Percentiles rank a stretch among this genome's conserved stretches.
phyloP scores from a whole-genome alignment of 2,329 filamentous ascomycete species.

The Pyrenochaeta sp. region DNA sequence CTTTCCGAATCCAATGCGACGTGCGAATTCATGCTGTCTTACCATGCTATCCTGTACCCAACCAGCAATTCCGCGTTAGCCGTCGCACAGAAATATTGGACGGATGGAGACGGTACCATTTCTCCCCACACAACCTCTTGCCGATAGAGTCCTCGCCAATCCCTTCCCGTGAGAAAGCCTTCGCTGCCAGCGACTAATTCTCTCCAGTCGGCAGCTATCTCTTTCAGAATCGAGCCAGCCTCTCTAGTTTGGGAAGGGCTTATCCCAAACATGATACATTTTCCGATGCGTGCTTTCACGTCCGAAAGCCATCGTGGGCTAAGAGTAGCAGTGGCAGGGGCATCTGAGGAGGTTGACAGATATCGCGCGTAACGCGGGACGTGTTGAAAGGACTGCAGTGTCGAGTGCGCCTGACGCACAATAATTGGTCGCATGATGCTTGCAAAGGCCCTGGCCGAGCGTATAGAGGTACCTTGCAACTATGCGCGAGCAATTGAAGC shows the following conservation, averaged over 20 bases:
- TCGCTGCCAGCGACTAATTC: slow-evolving; percentile 76
- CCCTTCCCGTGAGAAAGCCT: slow-evolving; percentile 73
- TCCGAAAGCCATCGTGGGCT: slow-evolving; percentile 73
- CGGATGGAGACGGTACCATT: slow-evolving; percentile 66
- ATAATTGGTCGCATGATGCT: slow-evolving; percentile 27
- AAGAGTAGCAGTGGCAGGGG: slow-evolving; percentile 13
- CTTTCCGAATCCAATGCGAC: neutral
- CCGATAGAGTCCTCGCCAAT: slow-evolving; percentile 68
- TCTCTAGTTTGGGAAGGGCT: slow-evolving; percentile 64
- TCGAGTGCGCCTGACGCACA: slow-evolving; percentile 19
- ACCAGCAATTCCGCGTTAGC: slow-evolving; percentile 38
- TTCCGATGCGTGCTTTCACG: slow-evolving; percentile 72
- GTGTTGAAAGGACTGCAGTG: neutral
- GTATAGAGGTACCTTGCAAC: too few species aligned
- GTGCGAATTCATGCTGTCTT: slow-evolving; percentile 33
- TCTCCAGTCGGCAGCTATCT: slow-evolving; percentile 73
- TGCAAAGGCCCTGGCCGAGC: neutral
- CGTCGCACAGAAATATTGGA: slow-evolving; percentile 1
- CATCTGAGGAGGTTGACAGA: slow-evolving; percentile 13
- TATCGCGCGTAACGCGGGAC: slow-evolving; percentile 12
- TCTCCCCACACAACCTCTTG: slow-evolving; percentile 84
- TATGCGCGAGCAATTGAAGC: neutral
- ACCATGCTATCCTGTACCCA: slow-evolving; percentile 62
- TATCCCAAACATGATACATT: slow-evolving; percentile 79
- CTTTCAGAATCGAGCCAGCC: slow-evolving; percentile 67